Conservation (phyloP, 805 yeast genomes). For the Torulaspora microellipsoides region DNA sequence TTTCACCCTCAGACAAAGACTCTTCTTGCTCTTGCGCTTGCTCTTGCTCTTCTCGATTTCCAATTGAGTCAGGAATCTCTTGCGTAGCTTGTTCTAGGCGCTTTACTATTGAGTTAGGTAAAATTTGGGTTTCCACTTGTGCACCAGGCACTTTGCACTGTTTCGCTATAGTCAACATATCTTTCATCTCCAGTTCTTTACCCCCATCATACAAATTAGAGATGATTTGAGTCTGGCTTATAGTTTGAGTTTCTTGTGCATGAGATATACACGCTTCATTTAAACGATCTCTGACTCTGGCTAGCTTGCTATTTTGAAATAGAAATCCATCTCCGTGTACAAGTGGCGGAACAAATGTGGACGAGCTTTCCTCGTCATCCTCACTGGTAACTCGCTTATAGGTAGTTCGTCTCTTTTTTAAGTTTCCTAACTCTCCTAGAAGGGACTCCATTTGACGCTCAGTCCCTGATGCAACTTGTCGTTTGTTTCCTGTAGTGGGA, state of each 20-base stretch:
- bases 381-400: conserved; percentile 19
- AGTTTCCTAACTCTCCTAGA: conserved; percentile 15
- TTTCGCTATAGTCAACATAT: no score
- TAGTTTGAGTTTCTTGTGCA: neutral
- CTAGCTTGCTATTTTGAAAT: conserved; percentile 20
- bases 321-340: conserved; percentile 23
- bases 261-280: conserved; percentile 4
- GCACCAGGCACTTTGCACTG: no score
- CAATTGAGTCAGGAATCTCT: neutral
- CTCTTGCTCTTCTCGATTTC: conserved; percentile 4
- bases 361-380: conserved; percentile 5
- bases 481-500: no score
- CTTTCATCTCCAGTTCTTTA: conserved; percentile 12
- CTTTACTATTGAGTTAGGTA: no score
- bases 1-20: no score
- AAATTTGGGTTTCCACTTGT: no score
- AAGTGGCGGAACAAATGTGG: conserved; percentile 4
- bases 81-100: no score
- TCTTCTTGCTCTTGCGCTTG: neutral
- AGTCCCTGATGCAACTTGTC: no score
- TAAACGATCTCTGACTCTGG: conserved; percentile 24
- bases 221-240: conserved; percentile 12
- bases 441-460: conserved; percentile 22
- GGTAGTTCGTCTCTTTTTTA: conserved; percentile 21
- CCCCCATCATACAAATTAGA: conserved; percentile 26